Conservation (phyloP, 176 grass and related monocot genomes). For the Aegilops tauschii region DNA sequence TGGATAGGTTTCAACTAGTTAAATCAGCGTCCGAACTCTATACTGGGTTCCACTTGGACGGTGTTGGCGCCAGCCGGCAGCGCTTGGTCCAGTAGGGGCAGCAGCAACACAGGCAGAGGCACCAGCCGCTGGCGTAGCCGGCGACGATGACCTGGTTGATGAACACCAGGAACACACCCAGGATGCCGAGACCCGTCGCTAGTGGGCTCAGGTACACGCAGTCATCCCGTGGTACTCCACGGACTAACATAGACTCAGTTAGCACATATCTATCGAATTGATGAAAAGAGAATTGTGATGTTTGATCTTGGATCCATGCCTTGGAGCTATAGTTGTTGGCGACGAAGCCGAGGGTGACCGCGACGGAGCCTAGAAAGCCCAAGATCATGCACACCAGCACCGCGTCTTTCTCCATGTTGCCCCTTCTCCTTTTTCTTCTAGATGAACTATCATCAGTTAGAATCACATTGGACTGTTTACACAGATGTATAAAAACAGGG, state of each 20-base stretch:
- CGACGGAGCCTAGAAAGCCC: neutral
- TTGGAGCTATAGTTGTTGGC: neutral
- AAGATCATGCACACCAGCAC: neutral
- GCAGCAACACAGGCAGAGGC: neutral
- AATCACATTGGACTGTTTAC: too few relatives aligned
- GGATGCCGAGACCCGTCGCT: too few relatives aligned
- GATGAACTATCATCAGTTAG: too few relatives aligned
- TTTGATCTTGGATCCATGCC: neutral
- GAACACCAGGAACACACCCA: too few relatives aligned
- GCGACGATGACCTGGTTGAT: neutral
- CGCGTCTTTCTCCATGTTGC: neutral
- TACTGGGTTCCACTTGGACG: neutral
- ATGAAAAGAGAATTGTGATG: neutral
- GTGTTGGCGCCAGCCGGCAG: neutral
- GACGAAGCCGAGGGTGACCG: neutral
- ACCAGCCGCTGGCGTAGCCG: neutral
- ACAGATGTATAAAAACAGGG: too few relatives aligned
- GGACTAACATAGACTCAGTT: too few relatives aligned
- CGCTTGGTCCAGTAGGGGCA: constrained; percentile 1
- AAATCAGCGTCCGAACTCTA: too few relatives aligned
- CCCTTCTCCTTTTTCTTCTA: too few relatives aligned
- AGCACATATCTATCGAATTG: too few relatives aligned
- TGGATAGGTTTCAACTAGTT: too few relatives aligned
- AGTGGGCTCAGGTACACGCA: too few relatives aligned
- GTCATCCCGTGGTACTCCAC: too few relatives aligned